Evolutionary conservation across 2,329 filamentous ascomycete genomes (phyloP).

Genomic region (Fusarium veterinarium): DNA sequence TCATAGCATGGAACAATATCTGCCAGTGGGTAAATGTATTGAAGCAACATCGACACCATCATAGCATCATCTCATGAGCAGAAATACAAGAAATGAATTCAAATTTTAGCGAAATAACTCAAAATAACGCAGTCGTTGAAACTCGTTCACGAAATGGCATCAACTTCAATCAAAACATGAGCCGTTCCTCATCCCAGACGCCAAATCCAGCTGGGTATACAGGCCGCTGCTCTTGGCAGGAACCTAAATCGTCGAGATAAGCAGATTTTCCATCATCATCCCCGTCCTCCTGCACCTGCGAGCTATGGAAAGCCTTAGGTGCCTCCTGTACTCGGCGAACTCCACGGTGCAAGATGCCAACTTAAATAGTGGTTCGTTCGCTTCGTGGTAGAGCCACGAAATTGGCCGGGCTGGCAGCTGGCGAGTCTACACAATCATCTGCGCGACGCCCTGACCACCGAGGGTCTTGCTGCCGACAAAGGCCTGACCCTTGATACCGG

Average conservation of each 20-base stretch:
- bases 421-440: constrained; percentile 88
- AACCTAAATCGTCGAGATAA: constrained; percentile 41
- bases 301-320: background rate
- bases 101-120: constrained; percentile 25
- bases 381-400: background rate
- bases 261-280: constrained; percentile 25
- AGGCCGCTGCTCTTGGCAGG: constrained; percentile 42
- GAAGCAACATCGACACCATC: background rate
- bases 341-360: background rate
- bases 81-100: constrained; percentile 10
- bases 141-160: constrained; percentile 27
- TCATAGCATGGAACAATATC: background rate
- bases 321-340: background rate
- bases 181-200: constrained; percentile 47
- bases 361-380: background rate
- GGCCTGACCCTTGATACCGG: constrained; percentile 83
- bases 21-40: background rate
- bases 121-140: constrained; percentile 31
- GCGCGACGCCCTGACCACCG: constrained; percentile 90
- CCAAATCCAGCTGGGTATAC: constrained; percentile 46
- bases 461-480: constrained; percentile 96
- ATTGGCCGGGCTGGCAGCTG: background rate
- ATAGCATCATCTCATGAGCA: background rate
- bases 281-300: background rate
- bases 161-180: constrained; percentile 43